Base-by-base conservation (phyloP, 495 filamentous ascomycete species). In the Rostrohypoxylon terebratum region DNA sequence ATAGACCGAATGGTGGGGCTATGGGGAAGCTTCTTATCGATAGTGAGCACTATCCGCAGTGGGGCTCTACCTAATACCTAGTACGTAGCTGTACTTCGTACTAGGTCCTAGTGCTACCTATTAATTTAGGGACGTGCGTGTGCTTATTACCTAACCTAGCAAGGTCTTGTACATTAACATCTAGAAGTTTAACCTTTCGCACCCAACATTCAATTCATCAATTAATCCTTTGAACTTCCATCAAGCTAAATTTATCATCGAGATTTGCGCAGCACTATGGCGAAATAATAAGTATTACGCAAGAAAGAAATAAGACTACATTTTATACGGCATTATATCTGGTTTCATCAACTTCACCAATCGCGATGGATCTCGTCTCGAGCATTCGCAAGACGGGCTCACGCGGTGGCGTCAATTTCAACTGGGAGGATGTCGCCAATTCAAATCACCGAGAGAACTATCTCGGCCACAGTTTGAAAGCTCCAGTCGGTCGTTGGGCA, bases 401-500 rank as follows among this genome's bases (percentile, higher is more conserved):
- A 59, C 92, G 96, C 73, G 96, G 96, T 74, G 96, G 96, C 76
- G 91, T 89, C 82, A 93, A 96, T 78, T 98, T 99, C 87, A 93
- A 90, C 82, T 98, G 96, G 96, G 91, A 94, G 69, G 93, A 97
- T 75, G 96, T 99, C 77, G 91, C 94, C 74, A 87, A 86, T 57
- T 94, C 93, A 42, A 81, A 86, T 44, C 94, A 98, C 74, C 93
- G 96, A 73, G 95, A 99, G 78, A 98, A 99, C 80, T 99, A 99
- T 79, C 90, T 99, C 0, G 96, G 96, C 45, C 96, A 99, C 79
- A 96, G 93, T 21, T 77, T 99, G 58, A 99, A 96, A 89, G 96
- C 96, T 75, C 91, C 96, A 0, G 96, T 98, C 10, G 96, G 96
- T 10, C 92, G 96, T 55, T 99, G 96, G 96, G 94, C 97, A 73